These are phyloP conservation scores for Priceomyces medius DNA, from an alignment of 805 yeast species.

Conservation along the genomic window DNA sequence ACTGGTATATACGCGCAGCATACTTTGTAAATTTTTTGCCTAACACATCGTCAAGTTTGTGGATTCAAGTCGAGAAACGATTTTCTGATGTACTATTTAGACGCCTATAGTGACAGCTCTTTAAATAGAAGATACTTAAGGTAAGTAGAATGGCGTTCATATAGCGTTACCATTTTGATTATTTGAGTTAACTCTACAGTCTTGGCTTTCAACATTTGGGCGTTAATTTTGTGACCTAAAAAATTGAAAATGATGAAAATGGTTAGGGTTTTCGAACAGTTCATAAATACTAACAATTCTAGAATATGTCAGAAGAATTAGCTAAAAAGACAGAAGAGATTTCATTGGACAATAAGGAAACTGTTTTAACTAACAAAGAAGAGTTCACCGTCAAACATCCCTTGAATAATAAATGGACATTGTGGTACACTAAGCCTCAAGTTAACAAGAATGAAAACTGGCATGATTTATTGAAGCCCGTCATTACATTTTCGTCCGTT, in stretches of 20 bases:
- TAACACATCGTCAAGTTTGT: conserved; percentile 12
- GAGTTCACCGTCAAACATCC: conserved; percentile 84
- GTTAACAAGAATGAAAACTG: conserved; percentile 77
- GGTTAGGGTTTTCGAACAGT: background rate
- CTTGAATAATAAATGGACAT: conserved; percentile 85
- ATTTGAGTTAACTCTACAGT: no score
- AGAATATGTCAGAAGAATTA: conserved; percentile 45
- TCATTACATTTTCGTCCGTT: conserved; percentile 87
- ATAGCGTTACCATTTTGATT: no score
- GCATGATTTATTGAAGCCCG: conserved; percentile 90
- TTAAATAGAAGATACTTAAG: background rate
- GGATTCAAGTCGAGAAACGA: conserved; percentile 5
- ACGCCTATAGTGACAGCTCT: conserved; percentile 2
- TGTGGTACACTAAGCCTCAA: conserved; percentile 97
- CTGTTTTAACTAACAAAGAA: conserved; percentile 59
- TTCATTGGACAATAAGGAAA: conserved; percentile 39
- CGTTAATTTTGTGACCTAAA: no score
- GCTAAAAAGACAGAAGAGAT: conserved; percentile 44
- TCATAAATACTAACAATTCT: background rate
- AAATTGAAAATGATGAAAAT: background rate
- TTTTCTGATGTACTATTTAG: background rate
- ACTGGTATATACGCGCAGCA: conserved; percentile 7
- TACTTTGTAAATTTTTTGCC: conserved; percentile 8
- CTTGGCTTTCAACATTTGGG: no score
- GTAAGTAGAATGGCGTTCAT: background rate